Evolutionary conservation across 2,329 filamentous ascomycete species (phyloP).

Genomic region (Paecilomyces fulvus): DNA sequence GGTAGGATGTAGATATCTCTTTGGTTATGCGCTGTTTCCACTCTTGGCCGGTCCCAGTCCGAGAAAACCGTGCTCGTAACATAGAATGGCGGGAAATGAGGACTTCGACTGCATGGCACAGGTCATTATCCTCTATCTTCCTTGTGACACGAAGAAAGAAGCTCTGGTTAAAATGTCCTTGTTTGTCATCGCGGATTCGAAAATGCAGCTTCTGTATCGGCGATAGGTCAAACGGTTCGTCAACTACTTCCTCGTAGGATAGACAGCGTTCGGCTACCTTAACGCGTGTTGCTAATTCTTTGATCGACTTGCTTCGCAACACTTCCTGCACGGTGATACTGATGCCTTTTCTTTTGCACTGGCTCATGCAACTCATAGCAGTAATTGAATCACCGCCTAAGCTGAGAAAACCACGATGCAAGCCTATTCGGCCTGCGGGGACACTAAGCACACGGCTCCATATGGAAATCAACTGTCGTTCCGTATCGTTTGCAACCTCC

Average conservation of each 20-base stretch:
- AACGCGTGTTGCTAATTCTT: constrained; percentile 23
- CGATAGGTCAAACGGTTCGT: constrained; percentile 25
- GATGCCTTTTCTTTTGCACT: constrained; percentile 39
- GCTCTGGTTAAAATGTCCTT: constrained; percentile 33
- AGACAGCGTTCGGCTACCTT: constrained; percentile 21
- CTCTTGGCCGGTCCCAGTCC: constrained; percentile 9
- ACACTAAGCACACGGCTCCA: constrained; percentile 35
- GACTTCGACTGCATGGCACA: constrained; percentile 21
- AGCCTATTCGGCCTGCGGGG: constrained; percentile 21
- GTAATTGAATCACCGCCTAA: constrained; percentile 44
- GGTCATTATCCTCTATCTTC: constrained; percentile 12
- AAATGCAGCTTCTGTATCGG: constrained; percentile 33
- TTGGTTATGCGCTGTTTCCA: constrained; percentile 21
- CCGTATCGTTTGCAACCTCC: constrained; percentile 16
- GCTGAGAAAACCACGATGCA: constrained; percentile 34
- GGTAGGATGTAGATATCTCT: constrained; percentile 21
- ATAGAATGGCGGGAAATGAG: constrained; percentile 29
- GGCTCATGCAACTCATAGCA: constrained; percentile 42
- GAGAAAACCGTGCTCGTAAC: constrained; percentile 26
- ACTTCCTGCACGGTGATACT: constrained; percentile 42
- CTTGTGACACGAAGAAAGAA: constrained; percentile 24
- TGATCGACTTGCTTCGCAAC: constrained; percentile 40
- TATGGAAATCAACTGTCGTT: constrained; percentile 22
- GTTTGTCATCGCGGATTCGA: constrained; percentile 21
- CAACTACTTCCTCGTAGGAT: constrained; percentile 24